Percentiles rank a stretch among this genome's conserved stretches.
Evolutionary conservation across 345 rosid species (phyloP).

Genomic region (Pseudoturritis turrita): DNA sequence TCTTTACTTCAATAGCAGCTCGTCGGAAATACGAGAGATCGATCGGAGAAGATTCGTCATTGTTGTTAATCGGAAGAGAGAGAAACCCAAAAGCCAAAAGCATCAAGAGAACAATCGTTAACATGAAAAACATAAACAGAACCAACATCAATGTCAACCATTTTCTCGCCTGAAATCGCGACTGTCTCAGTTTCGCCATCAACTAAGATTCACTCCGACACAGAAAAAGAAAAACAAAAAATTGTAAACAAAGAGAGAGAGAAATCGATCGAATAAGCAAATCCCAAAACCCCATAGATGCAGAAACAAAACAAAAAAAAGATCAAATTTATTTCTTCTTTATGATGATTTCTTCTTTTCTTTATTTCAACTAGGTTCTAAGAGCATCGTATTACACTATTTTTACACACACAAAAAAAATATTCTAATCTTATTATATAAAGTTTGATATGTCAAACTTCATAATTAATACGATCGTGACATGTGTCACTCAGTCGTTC

Average conservation of each 20-base stretch:
- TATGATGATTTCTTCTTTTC: neutral
- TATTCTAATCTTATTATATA: too few relatives aligned
- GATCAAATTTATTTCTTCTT: neutral
- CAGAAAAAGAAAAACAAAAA: neutral
- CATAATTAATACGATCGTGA: too few relatives aligned
- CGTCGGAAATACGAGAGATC: constrained; percentile 60
- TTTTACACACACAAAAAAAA: too few relatives aligned
- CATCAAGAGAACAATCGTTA: constrained; percentile 62
- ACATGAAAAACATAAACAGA: constrained; percentile 54
- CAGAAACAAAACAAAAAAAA: neutral
- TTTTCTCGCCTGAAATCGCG: constrained; percentile 56
- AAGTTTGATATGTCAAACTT: too few relatives aligned
- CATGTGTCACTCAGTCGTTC: too few relatives aligned
- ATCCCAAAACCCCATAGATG: constrained; percentile 26
- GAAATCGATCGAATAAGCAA: neutral
- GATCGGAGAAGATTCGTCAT: constrained; percentile 43
- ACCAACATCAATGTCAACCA: constrained; percentile 54
- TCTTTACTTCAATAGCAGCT: constrained; percentile 40
- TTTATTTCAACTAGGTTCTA: neutral
- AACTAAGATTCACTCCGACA: neutral
- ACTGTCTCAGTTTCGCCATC: constrained; percentile 67
- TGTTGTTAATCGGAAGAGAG: constrained; percentile 51
- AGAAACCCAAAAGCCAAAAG: constrained; percentile 68
- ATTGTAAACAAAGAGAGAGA: neutral
- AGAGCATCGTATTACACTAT: too few relatives aligned